A percentile compares a stretch with the other conserved stretches of the same genome.
Conservation (phyloP, 345 rosid species). For the Mangifera indica region DNA sequence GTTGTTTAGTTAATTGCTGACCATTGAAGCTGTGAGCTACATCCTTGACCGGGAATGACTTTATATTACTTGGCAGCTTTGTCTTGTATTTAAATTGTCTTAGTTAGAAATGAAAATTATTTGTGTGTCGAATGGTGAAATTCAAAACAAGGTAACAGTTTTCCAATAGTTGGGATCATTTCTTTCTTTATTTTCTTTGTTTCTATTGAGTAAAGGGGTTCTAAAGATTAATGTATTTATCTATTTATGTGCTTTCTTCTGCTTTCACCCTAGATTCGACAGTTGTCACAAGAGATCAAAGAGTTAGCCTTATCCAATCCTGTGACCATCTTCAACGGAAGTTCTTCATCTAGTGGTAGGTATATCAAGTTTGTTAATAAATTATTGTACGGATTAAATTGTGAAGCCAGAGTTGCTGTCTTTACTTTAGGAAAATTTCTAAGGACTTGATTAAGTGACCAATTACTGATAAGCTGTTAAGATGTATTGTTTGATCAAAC, state of each 20-base stretch:
- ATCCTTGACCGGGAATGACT: neutral
- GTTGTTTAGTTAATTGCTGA: neutral
- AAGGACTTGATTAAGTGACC: neutral
- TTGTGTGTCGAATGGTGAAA: neutral
- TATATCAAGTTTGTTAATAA: slow-evolving; percentile 3
- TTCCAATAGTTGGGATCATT: neutral
- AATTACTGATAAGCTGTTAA: neutral
- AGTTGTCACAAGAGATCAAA: slow-evolving; percentile 88
- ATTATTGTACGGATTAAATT: neutral
- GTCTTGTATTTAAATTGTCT: neutral
- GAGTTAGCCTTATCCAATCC: slow-evolving; percentile 64
- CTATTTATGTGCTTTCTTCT: slow-evolving; percentile 10
- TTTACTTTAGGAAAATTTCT: neutral
- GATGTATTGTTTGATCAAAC: neutral
- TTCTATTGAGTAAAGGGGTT: neutral
- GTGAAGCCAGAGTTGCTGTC: neutral
- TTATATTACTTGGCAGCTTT: neutral
- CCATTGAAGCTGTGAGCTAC: neutral
- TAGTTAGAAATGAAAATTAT: neutral
- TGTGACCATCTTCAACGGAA: slow-evolving; percentile 71
- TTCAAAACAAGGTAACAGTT: neutral
- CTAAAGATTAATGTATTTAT: slow-evolving; percentile 3
- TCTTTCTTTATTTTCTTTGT: neutral
- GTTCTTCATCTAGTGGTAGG: slow-evolving; percentile 53
- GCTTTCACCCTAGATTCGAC: slow-evolving; percentile 52